A percentile compares a stretch with the other conserved stretches of the same genome.
phyloP scores from a whole-genome alignment of 345 rosid genomes.

The Salix purpurea region DNA sequence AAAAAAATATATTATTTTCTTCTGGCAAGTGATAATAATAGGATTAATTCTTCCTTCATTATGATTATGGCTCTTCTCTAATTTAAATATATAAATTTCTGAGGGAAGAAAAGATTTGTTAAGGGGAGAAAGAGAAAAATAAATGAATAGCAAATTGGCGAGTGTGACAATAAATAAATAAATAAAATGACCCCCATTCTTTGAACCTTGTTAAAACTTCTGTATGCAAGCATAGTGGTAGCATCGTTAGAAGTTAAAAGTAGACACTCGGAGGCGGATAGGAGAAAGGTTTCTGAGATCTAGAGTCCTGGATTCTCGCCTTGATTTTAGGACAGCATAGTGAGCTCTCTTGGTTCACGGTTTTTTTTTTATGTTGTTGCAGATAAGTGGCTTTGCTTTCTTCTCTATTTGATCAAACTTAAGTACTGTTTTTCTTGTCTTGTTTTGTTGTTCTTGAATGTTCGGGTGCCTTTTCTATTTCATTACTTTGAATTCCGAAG shows the following conservation, averaged over 20 bases:
- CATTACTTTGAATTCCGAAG: neutral
- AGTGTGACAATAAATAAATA: neutral
- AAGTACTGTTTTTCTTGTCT: neutral
- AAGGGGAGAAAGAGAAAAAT: no score
- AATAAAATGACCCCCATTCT: neutral
- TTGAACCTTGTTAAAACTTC: neutral
- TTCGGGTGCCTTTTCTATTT: neutral
- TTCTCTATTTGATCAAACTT: neutral
- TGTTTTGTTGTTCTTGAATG: neutral
- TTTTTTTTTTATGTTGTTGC: neutral
- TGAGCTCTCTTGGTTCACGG: neutral
- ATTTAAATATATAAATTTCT: no score
- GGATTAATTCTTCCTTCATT: no score
- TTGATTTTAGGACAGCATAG: neutral
- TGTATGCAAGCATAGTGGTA: neutral
- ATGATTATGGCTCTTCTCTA: no score
- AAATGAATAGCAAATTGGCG: no score
- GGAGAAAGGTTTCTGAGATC: neutral
- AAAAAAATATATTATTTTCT: neutral
- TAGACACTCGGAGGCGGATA: neutral
- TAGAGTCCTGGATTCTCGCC: constrained; percentile 7
- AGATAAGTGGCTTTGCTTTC: constrained; percentile 12
- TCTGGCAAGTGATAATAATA: no score
- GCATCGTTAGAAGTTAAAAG: neutral
- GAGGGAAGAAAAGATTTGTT: no score